Evolutionary conservation across 192 early-diverging fungal species (phyloP).

Genomic region (Geranomyces michiganensis): DNA sequence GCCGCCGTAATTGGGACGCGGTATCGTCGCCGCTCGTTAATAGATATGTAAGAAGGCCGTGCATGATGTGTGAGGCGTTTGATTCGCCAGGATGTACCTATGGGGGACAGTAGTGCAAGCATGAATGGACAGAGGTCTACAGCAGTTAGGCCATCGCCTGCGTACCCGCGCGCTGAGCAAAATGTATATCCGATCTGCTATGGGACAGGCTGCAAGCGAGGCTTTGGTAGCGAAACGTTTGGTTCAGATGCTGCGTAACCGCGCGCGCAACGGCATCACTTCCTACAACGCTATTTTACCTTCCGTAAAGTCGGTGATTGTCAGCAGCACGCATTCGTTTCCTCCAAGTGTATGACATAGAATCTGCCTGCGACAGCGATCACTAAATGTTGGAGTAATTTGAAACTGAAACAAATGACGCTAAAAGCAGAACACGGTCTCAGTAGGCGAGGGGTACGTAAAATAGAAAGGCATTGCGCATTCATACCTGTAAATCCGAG

Average conservation of each 20-base stretch:
- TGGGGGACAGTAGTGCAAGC: background rate
- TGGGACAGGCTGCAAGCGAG: constrained; percentile 22
- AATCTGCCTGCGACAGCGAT: constrained; percentile 24
- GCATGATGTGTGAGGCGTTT: constrained; percentile 56
- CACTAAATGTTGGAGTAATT: constrained; percentile 15
- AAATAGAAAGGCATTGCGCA: constrained; percentile 10
- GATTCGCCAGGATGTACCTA: constrained; percentile 63
- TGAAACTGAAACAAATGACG: constrained; percentile 30
- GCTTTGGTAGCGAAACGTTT: background rate
- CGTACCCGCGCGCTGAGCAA: constrained; percentile 51
- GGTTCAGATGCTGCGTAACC: background rate
- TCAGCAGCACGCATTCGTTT: constrained; percentile 50
- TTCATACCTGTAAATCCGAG: constrained; percentile 39
- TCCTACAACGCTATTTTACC: constrained; percentile 23
- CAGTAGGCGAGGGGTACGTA: too few relatives aligned
- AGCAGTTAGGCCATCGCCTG: background rate
- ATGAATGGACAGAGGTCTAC: background rate
- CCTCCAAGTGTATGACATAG: constrained; percentile 44
- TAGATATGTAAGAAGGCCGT: constrained; percentile 52
- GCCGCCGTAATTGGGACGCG: constrained; percentile 40
- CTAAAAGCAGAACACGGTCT: background rate
- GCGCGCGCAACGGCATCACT: too few relatives aligned
- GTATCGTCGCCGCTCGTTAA: constrained; percentile 38
- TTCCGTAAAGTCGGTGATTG: constrained; percentile 54
- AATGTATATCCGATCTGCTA: constrained; percentile 46